Evolutionary conservation across 495 filamentous ascomycete species (phyloP).

Genomic region (Tuber melanosporum): DNA sequence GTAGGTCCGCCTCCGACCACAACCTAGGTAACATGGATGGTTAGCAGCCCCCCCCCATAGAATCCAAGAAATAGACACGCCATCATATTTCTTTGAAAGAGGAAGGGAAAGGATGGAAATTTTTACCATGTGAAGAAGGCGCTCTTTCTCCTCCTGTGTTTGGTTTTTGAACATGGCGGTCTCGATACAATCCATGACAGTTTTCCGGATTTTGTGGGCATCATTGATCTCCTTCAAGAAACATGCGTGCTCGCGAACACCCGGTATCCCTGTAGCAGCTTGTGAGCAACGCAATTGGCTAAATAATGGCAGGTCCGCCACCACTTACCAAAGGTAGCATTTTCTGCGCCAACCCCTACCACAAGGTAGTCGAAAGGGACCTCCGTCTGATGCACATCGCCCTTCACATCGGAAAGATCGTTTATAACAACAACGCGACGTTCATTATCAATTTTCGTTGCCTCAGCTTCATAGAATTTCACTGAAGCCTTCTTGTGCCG

Average conservation of each 20-base stretch:
- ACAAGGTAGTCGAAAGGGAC: conserved; percentile 98
- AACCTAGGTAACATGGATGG: conserved; percentile 43
- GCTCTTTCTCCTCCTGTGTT: conserved; percentile 77
- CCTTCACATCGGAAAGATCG: conserved; percentile 90
- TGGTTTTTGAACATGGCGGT: conserved; percentile 98
- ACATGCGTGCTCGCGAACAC: conserved; percentile 89
- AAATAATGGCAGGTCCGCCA: neutral
- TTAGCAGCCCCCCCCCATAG: conserved; percentile 8
- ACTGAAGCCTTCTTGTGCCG: conserved; percentile 85
- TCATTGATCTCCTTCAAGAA: conserved; percentile 98
- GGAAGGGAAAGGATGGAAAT: neutral
- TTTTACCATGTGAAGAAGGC: conserved; percentile 84
- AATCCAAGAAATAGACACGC: conserved; percentile 13
- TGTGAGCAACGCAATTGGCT: neutral
- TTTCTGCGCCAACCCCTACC: conserved; percentile 93
- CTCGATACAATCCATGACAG: conserved; percentile 99
- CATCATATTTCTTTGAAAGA: neutral
- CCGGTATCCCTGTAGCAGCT: conserved; percentile 61
- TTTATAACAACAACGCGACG: conserved; percentile 79
- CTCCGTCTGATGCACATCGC: conserved; percentile 72
- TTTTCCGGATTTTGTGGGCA: conserved; percentile 89
- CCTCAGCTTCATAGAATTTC: conserved; percentile 96
- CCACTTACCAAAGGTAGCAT: conserved; percentile 82
- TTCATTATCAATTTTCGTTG: conserved; percentile 90
- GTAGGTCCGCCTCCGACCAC: conserved; percentile 97